A percentile compares a stretch with the other conserved stretches of the same genome.
phyloP scores from a whole-genome alignment of 108 stramenopile species.

The Nitzschia sp. region DNA sequence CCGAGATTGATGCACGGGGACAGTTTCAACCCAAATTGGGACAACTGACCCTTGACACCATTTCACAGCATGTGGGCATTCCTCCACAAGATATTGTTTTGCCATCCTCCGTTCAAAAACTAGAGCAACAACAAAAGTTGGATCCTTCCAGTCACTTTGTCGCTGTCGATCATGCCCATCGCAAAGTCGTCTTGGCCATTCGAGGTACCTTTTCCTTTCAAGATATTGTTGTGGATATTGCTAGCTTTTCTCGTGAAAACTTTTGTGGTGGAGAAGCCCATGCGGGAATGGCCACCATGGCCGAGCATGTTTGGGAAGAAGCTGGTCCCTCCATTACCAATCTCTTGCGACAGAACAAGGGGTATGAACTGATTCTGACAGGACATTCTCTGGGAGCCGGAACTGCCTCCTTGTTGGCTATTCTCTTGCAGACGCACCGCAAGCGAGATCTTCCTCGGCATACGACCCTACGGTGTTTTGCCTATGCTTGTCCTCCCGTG shows the following conservation, averaged over 20 bases:
- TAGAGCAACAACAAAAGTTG: background rate
- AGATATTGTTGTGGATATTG: conserved; percentile 46
- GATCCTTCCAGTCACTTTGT: conserved; percentile 38
- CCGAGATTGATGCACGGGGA: conserved; percentile 32
- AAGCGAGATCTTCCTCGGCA: conserved; percentile 11
- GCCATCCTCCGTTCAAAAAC: conserved; percentile 29
- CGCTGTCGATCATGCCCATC: conserved; percentile 45
- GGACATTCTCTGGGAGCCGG: conserved; percentile 54
- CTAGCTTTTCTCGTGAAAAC: conserved; percentile 12
- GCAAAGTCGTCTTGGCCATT: conserved; percentile 46
- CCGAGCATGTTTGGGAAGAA: conserved; percentile 33
- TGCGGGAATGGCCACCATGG: conserved; percentile 35
- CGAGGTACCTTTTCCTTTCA: conserved; percentile 48
- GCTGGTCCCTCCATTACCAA: conserved; percentile 12
- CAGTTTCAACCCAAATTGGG: conserved; percentile 4
- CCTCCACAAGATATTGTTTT: conserved; percentile 40
- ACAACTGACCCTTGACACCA: conserved; percentile 9
- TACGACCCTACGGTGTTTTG: conserved; percentile 33
- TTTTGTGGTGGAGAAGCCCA: conserved; percentile 47
- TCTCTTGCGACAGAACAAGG: conserved; percentile 8
- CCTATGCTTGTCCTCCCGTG: conserved; percentile 43
- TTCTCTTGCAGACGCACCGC: conserved; percentile 12
- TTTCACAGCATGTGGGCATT: conserved; percentile 41
- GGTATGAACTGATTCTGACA: conserved; percentile 38
- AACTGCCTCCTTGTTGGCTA: conserved; percentile 33